A percentile compares a stretch with the other conserved stretches of the same genome.
phyloP scores from a whole-genome alignment of 495 filamentous ascomycete genomes.

The Neurospora tetraspora region DNA sequence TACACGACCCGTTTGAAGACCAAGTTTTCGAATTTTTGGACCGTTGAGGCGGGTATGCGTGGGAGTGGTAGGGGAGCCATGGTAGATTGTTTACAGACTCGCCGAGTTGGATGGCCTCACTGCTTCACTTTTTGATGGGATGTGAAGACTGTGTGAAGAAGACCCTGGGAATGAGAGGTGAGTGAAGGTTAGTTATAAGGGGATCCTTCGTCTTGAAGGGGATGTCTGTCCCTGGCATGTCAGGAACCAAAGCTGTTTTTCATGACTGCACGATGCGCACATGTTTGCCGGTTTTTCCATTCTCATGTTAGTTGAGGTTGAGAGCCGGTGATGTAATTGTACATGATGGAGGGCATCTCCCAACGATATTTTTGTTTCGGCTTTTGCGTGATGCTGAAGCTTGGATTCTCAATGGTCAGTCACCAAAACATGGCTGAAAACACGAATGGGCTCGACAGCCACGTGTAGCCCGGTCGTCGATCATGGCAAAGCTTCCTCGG shows the following conservation, averaged over 20 bases:
- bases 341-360: constrained; percentile 9
- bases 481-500: neutral
- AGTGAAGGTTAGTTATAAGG: neutral
- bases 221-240: neutral
- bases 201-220: neutral
- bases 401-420: neutral
- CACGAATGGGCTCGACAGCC: neutral
- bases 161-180: neutral
- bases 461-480: neutral
- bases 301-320: neutral
- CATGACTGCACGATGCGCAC: neutral
- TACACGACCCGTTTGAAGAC: neutral
- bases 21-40: neutral
- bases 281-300: neutral
- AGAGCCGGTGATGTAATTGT: constrained; percentile 13
- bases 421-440: neutral
- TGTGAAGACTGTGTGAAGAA: neutral
- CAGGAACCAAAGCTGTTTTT: neutral
- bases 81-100: neutral
- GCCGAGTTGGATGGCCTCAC: neutral
- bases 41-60: neutral
- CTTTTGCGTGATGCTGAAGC: neutral
- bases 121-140: neutral
- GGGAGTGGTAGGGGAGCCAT: constrained; percentile 4
- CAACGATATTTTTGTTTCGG: neutral